Evolutionary conservation across 2,329 filamentous ascomycete genomes (phyloP), one percentile per base, ranked within the genome.

Genomic region (Paecilomyces formosus): DNA sequence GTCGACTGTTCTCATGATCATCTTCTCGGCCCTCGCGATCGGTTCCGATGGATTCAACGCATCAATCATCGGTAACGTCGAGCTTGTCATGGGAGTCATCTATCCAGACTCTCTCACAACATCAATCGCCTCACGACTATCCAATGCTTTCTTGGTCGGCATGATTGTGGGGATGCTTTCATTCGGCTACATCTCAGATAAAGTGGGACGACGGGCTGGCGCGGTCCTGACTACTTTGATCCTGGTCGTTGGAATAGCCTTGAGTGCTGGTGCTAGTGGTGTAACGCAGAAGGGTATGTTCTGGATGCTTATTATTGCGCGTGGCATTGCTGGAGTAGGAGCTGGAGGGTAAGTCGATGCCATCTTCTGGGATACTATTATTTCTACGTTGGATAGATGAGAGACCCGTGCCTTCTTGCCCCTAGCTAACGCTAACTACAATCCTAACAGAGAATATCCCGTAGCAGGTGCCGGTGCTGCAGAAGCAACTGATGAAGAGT

Each of bases 141-240:
- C 51, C 15, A 53, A 53, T 53, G 6, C 51, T 2, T 82, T 80
- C 61, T 74, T 84, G n/a, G 76, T 84, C 45, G 83, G 82, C 55
- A 79, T 81, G 71, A 82, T 83, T 58, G 68, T 83, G 53, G 82
- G 82, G 52, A 85, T 84, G 77, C 68, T 84, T 9, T 70, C 76
- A 55, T 83, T 84, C 61, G 81, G 81, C 8, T 71, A 79, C 11
- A 68, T 80, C 7, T 78, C 80, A 57, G 81, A 82, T 61, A 76
- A 76, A 51, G 63, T 82, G 7, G 81, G 81, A 22, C 74, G 81
- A 33, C 76, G 78, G 56, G 79, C 74, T 0, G 80, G 80, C 9
- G 77, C 78, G 49, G 70, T 82, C 7, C 71, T 76, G 12, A 79
- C 81, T 0, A 82, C 81, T 0, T 58, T 74, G 3, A 70, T 82